A percentile compares a stretch with the other conserved stretches of the same genome.
Conservation (phyloP, 495 filamentous ascomycete genomes). For the Rhizodiscina lignyota region DNA sequence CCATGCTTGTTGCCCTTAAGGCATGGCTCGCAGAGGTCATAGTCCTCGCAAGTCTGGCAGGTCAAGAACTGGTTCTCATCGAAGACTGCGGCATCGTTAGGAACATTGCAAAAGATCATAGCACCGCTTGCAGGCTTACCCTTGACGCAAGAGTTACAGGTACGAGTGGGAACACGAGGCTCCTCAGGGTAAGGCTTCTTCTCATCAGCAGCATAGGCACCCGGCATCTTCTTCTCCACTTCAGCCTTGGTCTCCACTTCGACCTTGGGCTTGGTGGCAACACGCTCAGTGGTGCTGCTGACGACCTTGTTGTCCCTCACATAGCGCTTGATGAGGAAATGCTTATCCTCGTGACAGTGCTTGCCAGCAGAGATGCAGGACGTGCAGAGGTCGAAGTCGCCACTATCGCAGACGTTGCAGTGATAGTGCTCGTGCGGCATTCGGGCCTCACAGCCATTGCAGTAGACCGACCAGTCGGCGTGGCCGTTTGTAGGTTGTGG, state of each 20-base stretch:
- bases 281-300: slow-evolving; percentile 67
- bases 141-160: slow-evolving; percentile 82
- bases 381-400: slow-evolving; percentile 88
- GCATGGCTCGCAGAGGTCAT: slow-evolving; percentile 76
- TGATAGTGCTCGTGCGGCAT: slow-evolving; percentile 81
- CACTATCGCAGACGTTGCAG: slow-evolving; percentile 80
- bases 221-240: slow-evolving; percentile 22
- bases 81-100: slow-evolving; percentile 33
- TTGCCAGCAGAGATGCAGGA: slow-evolving; percentile 58
- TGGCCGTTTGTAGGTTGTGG: slow-evolving; percentile 17
- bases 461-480: slow-evolving; percentile 55
- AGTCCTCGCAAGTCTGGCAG: slow-evolving; percentile 76
- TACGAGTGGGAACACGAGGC: slow-evolving; percentile 39
- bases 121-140: slow-evolving; percentile 30
- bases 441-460: slow-evolving; percentile 69
- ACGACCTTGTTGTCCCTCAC: slow-evolving; percentile 63
- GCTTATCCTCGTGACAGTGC: slow-evolving; percentile 55
- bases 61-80: slow-evolving; percentile 67
- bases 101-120: slow-evolving; percentile 7
- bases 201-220: slow-evolving; percentile 24
- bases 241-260: slow-evolving; percentile 16
- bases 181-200: slow-evolving; percentile 12
- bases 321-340: slow-evolving; percentile 89
- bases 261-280: slow-evolving; percentile 40
- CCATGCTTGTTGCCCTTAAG: slow-evolving; percentile 65